Percentiles rank a stretch among this genome's conserved stretches.
Conservation (phyloP, 1,284 basidiomycete species). For the Schizophyllum amplum region DNA sequence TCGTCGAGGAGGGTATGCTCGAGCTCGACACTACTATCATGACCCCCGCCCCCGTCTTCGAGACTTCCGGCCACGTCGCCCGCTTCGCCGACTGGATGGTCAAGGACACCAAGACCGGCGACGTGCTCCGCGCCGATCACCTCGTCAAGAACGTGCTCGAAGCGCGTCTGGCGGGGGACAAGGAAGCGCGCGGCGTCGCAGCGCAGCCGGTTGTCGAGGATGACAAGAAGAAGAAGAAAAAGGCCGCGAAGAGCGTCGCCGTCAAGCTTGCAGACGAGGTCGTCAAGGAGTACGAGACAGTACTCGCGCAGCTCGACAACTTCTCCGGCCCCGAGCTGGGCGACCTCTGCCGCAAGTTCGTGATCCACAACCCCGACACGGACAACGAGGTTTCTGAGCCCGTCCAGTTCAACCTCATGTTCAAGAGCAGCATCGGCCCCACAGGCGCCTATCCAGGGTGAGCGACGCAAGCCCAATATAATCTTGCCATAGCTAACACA, state of each 20-base stretch:
- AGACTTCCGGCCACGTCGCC: constrained; percentile 97
- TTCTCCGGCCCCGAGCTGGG: constrained; percentile 88
- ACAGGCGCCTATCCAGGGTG: constrained; percentile 96
- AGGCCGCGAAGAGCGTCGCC: constrained; percentile 67
- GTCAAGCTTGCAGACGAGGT: constrained; percentile 75
- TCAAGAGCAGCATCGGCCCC: constrained; percentile 93
- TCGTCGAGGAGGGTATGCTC: constrained; percentile 98
- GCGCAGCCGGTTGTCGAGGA: constrained; percentile 38
- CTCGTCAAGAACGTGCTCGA: constrained; percentile 92
- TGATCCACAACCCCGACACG: constrained; percentile 88
- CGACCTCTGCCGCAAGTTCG: constrained; percentile 76
- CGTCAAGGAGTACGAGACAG: constrained; percentile 73
- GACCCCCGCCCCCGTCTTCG: constrained; percentile 93
- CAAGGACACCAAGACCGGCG: constrained; percentile 90
- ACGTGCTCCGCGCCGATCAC: constrained; percentile 97
- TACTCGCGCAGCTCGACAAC: constrained; percentile 94
- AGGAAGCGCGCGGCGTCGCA: constrained; percentile 78
- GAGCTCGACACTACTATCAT: constrained; percentile 98
- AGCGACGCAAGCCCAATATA: too few relatives aligned
- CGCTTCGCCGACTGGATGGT: constrained; percentile 99
- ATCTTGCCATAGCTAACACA: too few relatives aligned
- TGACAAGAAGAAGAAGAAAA: constrained; percentile 82
- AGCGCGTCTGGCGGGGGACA: constrained; percentile 84
- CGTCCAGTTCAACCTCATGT: constrained; percentile 98
- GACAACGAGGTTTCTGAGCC: constrained; percentile 91